Evolutionary conservation across 2,329 filamentous ascomycete species (phyloP), one percentile per base, ranked within the genome.

Genomic region (Fusarium gaditjirri): DNA sequence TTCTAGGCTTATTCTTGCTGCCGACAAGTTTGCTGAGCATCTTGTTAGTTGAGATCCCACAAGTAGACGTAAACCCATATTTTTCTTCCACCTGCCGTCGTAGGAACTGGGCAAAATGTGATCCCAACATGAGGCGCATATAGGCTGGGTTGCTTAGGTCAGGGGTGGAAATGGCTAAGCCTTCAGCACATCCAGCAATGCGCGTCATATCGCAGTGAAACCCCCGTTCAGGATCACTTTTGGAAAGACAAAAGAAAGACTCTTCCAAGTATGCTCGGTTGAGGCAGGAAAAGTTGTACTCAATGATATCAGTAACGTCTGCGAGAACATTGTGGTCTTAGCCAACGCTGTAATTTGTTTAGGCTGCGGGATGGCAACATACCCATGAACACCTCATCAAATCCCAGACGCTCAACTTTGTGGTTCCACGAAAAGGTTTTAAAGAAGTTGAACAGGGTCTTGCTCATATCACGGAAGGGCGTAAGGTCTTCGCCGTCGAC

Each of bases 1-100:
- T 92, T 65, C 91, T 91, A 2, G 95, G 95, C 82, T 98, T 98
- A 79, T 98, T 90, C 65, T 92, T 85, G 79, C 90, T 93, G 17
- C 95, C 95, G 14, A 91, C 93, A 19, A 98, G 86, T 81, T 98
- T 98, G 65, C 93, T 90, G 16, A 97, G 85, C 9, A 95, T 81
- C 81, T 98, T 98, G 77, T 92, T 95, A 2, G 94, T 97, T 5
- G 94, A 92, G 27, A 98, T 90, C 8, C 95, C 95, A 44, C 93
- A 94, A 2, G 95, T 95, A 33, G 92, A 92, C 1, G 94, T 97
- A 81, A 95, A 97, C 3, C 94, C 94, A 76, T 91, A 92, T 49
- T 94, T 86, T 49, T 90, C 85, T 76, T 97, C 93, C 16, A 98
- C 84, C 76, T 89, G 88, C 61, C 87, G 83, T 17, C 95, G 91